A percentile compares a stretch with the other conserved stretches of the same genome.
Conservation (phyloP, 2,329 filamentous ascomycete genomes). For the Ophiocordyceps camponoti-leonardi region DNA sequence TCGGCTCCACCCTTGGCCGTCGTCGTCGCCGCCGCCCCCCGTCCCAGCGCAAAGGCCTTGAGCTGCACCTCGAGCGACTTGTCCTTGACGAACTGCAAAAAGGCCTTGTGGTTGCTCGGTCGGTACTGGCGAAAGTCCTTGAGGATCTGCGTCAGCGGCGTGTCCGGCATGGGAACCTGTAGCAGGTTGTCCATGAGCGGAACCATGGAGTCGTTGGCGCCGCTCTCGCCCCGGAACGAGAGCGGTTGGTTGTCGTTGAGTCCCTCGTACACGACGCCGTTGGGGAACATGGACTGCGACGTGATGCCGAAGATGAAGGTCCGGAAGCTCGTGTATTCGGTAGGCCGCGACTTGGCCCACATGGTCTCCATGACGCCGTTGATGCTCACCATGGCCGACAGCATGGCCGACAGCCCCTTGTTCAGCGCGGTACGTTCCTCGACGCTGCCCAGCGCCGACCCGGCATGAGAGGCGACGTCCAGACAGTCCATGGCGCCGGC, state of each 20-base stretch:
- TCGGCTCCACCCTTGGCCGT: slow-evolving; percentile 4
- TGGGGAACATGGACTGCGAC: slow-evolving; percentile 81
- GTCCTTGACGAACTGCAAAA: slow-evolving; percentile 53
- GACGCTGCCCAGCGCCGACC: slow-evolving; percentile 9
- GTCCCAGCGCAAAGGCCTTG: slow-evolving; percentile 37
- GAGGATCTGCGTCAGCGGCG: slow-evolving; percentile 75
- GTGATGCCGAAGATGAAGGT: slow-evolving; percentile 97
- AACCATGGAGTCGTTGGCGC: slow-evolving; percentile 89
- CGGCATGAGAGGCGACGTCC: slow-evolving; percentile 23
- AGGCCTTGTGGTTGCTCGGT: slow-evolving; percentile 74
- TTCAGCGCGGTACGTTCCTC: slow-evolving; percentile 42
- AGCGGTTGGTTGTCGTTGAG: slow-evolving; percentile 52
- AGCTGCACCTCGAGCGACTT: slow-evolving; percentile 31
- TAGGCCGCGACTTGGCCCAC: slow-evolving; percentile 78
- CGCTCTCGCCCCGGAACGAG: slow-evolving; percentile 79
- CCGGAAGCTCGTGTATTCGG: slow-evolving; percentile 74
- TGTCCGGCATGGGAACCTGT: slow-evolving; percentile 73
- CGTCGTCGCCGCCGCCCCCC: slow-evolving; percentile 4
- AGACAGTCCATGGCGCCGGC: slow-evolving; percentile 53
- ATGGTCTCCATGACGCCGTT: slow-evolving; percentile 75
- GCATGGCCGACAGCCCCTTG: slow-evolving; percentile 40
- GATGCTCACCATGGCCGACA: slow-evolving; percentile 44
- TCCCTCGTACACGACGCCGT: slow-evolving; percentile 80
- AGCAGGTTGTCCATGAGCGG: slow-evolving; percentile 79
- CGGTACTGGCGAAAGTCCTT: slow-evolving; percentile 80